These are phyloP conservation scores for Hypomontagnella monticulosa DNA, from an alignment of 495 filamentous ascomycete genomes.

Conservation along the genomic window DNA sequence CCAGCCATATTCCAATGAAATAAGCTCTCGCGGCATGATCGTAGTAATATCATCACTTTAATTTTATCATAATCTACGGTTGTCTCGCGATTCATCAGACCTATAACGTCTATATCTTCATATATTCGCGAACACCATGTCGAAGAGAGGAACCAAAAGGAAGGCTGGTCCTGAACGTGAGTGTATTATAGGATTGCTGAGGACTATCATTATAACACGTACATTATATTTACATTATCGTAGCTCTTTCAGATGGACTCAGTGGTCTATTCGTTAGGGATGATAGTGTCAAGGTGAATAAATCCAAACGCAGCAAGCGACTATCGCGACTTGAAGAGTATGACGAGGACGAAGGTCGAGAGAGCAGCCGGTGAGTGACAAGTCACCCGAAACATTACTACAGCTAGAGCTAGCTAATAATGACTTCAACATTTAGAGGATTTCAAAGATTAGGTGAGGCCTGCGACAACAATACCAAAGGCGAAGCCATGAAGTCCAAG, in stretches of 20 bases:
- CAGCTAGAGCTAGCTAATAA: not conserved
- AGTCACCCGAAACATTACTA: not conserved
- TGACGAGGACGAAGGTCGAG: slow-evolving; percentile 50
- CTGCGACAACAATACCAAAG: slow-evolving; percentile 31
- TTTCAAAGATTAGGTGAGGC: slow-evolving; percentile 42
- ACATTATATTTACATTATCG: slow-evolving; percentile 19
- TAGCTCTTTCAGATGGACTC: slow-evolving; percentile 20
- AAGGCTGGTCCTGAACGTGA: slow-evolving; percentile 22
- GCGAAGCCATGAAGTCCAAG: slow-evolving; percentile 44
- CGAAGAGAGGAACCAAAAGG: slow-evolving; percentile 21
- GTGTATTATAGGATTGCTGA: not conserved
- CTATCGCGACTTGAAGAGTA: slow-evolving; percentile 49
- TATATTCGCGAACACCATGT: slow-evolving; percentile 8
- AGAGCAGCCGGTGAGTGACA: slow-evolving; percentile 45
- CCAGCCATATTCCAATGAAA: no score
- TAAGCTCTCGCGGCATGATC: no score
- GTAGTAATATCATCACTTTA: not conserved
- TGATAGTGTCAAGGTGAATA: slow-evolving; percentile 8
- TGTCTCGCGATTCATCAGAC: not conserved
- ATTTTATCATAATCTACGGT: not conserved
- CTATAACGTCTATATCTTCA: not conserved
- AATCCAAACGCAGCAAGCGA: slow-evolving; percentile 24
- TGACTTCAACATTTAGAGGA: slow-evolving; percentile 11
- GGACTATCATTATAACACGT: not conserved
- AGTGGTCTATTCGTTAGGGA: slow-evolving; percentile 20